phyloP scores from a whole-genome alignment of 1,284 basidiomycete genomes.

The Rugiboletus extremiorientalis region DNA sequence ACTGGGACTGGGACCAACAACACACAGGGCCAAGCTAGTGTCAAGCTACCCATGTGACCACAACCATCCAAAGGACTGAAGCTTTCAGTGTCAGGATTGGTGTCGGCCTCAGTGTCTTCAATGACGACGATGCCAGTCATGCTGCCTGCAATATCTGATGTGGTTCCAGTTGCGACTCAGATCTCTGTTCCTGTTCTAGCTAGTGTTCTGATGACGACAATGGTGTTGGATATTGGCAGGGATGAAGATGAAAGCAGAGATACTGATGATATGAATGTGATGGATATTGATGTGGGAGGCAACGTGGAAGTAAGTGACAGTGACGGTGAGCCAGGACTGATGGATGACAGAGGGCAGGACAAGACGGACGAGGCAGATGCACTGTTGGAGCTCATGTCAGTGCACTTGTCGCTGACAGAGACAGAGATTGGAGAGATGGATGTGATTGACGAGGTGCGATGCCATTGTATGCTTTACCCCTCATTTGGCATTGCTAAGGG shows the following conservation, averaged over 20 bases:
- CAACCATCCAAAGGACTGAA: background rate
- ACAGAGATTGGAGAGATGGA: background rate
- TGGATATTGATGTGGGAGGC: background rate
- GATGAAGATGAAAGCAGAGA: background rate
- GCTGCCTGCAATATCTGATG: background rate
- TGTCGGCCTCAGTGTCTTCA: background rate
- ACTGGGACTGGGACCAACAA: background rate
- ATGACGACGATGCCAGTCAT: too few relatives aligned
- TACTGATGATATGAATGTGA: background rate
- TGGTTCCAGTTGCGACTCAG: background rate
- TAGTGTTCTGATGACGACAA: too few relatives aligned
- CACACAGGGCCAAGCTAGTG: background rate
- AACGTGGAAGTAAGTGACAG: background rate
- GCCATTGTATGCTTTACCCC: background rate
- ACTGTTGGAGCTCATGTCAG: constrained; percentile 27
- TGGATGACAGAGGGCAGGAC: background rate
- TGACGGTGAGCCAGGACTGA: background rate
- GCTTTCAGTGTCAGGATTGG: background rate
- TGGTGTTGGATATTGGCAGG: background rate
- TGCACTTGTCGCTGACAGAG: constrained; percentile 17
- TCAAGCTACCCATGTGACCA: too few relatives aligned
- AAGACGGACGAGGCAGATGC: constrained; percentile 19
- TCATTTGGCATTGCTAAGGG: constrained; percentile 1
- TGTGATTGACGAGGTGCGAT: constrained; percentile 13
- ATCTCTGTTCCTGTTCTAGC: too few relatives aligned